Evolutionary conservation across 768 basidiomycete genomes (phyloP), one percentile per base, ranked within the genome.

Genomic region (Phanerochaete sordida): DNA sequence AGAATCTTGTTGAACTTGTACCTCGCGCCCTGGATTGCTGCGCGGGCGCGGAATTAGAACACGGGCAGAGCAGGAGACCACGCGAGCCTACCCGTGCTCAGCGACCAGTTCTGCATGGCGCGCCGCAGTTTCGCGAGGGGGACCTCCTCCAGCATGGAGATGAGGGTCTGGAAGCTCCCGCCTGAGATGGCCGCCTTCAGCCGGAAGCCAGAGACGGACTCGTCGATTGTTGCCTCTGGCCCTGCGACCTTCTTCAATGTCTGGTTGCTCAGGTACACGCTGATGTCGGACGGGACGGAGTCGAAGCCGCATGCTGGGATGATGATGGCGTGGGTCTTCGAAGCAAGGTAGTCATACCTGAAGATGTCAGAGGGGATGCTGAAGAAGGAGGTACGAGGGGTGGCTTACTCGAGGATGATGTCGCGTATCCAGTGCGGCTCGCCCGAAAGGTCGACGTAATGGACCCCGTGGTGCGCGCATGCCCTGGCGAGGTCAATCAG

Each of bases 401-500:
- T n/a, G 23, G 75, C 84, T 66, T 64, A 85, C 88, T 80, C 69
- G 28, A 73, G 33, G 49, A 91, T 84, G 52, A 92, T 86, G 15
- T 84, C 74, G 61, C 74, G 75, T 48, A 89, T 80, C 84, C 87
- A 94, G 2, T 77, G 74, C 0, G 80, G 73, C 70, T 95, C 93
- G 8, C 90, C 88, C 1, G 88, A 84, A 33, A 95, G 76, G 72
- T 98, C 95, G 27, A 93, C 85, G 69, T 96, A 96, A 72, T 95
- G 92, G 7, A 84, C 81, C 5, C 90, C 87, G 59, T 88, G 75
- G 35, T 75, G 75, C 4, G 87, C 89, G 63, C 94, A 96, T 3
- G 89, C 87, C 58, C 83, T 90, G 35, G n/a, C 13, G 21, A 23
- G 13, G 9, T 33, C 57, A 11, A 12, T n/a, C 13, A 30, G 11